A percentile compares a stretch with the other conserved stretches of the same genome.
phyloP scores from a whole-genome alignment of 352 stramenopile species.

The Pythium phragmitis region DNA sequence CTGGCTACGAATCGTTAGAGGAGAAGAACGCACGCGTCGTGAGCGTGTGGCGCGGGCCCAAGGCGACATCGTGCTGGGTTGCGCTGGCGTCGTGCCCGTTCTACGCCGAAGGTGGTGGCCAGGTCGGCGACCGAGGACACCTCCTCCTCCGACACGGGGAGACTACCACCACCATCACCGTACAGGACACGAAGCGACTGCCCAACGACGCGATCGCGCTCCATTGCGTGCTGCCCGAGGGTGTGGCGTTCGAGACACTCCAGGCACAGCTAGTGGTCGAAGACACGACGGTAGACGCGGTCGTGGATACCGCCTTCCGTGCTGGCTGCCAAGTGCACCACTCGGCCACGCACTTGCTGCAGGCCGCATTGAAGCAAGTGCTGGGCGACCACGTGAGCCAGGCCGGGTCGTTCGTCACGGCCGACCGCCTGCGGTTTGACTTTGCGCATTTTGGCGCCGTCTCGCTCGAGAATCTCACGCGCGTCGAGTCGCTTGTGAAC shows the following conservation, averaged over 20 bases:
- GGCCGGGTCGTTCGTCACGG: slow-evolving; percentile 60
- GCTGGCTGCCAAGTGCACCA: slow-evolving; percentile 63
- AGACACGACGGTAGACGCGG: slow-evolving; percentile 31
- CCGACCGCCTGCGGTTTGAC: slow-evolving; percentile 73
- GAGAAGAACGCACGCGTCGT: slow-evolving; percentile 40
- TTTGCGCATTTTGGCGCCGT: slow-evolving; percentile 79
- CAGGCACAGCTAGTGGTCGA: slow-evolving; percentile 19
- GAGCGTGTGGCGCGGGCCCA: slow-evolving; percentile 31
- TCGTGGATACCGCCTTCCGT: slow-evolving; percentile 53
- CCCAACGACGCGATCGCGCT: slow-evolving; percentile 46
- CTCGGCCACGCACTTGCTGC: slow-evolving; percentile 78
- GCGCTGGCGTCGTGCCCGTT: slow-evolving; percentile 67
- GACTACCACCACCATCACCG: slow-evolving; percentile 19
- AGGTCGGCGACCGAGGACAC: slow-evolving; percentile 65
- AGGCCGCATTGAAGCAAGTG: slow-evolving; percentile 62
- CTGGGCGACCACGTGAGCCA: slow-evolving; percentile 76
- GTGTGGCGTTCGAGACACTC: slow-evolving; percentile 31
- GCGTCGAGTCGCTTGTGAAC: slow-evolving; percentile 60
- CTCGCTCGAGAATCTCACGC: slow-evolving; percentile 55
- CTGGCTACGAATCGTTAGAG: slow-evolving; percentile 55
- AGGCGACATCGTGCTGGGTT: slow-evolving; percentile 29
- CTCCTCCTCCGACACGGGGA: slow-evolving; percentile 24
- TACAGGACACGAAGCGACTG: slow-evolving; percentile 47
- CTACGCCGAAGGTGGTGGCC: slow-evolving; percentile 73
- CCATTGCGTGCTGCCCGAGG: slow-evolving; percentile 39